phyloP scores from a whole-genome alignment of 2,329 filamentous ascomycete genomes.

The Fusarium algeriense region DNA sequence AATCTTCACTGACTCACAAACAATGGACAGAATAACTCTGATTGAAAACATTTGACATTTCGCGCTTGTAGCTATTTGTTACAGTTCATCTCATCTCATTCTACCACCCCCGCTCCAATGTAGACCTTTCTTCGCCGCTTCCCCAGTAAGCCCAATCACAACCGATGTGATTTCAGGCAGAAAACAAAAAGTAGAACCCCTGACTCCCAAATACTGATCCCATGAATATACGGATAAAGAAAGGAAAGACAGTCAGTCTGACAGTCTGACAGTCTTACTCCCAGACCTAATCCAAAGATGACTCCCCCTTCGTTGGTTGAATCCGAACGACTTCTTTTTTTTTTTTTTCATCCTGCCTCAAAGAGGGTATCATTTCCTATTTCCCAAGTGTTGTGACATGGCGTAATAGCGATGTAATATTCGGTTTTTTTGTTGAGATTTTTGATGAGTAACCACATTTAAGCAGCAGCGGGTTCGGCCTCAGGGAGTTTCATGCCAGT shows the following conservation, averaged over 20 bases:
- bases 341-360: constrained; percentile 39
- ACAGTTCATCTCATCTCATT: constrained; percentile 38
- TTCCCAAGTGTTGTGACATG: constrained; percentile 32
- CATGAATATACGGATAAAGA: constrained; percentile 31
- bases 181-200: constrained; percentile 42
- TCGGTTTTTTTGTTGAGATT: constrained; percentile 10
- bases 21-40: background rate
- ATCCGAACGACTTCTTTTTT: constrained; percentile 9
- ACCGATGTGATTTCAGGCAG: constrained; percentile 27
- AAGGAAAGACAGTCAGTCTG: constrained; percentile 17
- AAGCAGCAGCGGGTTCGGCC: constrained; percentile 56
- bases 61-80: constrained; percentile 32
- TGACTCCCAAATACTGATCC: constrained; percentile 41
- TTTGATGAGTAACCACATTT: constrained; percentile 13
- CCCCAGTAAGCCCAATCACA: constrained; percentile 21
- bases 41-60: constrained; percentile 34
- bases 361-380: constrained; percentile 47
- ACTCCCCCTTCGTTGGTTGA: constrained; percentile 12
- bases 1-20: constrained; percentile 12
- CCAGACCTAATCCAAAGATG: constrained; percentile 22
- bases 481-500: constrained; percentile 76
- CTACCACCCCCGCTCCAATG: constrained; percentile 14
- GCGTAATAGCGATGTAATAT: constrained; percentile 18
- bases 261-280: constrained; percentile 27
- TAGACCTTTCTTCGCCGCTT: constrained; percentile 10